Evolutionary conservation across 768 basidiomycete species (phyloP).

Genomic region (Boletus subparvulus): DNA sequence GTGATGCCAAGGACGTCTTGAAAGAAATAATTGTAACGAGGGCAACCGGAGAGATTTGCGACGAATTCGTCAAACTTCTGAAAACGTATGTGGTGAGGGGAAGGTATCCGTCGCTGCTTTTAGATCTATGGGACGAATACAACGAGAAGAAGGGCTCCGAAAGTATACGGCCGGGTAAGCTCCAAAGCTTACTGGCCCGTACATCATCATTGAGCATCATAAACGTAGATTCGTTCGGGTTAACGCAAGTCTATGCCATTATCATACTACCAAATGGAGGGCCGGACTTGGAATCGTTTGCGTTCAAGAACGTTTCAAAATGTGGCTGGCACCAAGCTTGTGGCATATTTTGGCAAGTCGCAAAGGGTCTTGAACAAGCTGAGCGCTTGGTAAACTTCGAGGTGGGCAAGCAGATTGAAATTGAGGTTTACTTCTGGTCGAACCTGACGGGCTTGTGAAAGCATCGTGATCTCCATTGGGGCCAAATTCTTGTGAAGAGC

Average conservation of each 20-base stretch:
- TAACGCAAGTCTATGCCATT: conserved; percentile 82
- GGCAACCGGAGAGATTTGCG: conserved; percentile 72
- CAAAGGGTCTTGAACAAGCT: conserved; percentile 71
- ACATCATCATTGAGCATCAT: conserved; percentile 6
- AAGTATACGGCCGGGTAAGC: conserved; percentile 79
- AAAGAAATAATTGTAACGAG: conserved; percentile 79
- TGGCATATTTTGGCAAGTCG: conserved; percentile 89
- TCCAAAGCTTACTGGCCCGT: neutral
- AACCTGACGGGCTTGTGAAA: conserved; percentile 32
- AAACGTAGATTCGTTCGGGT: conserved; percentile 64
- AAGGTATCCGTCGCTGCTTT: conserved; percentile 73
- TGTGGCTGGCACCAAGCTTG: conserved; percentile 84
- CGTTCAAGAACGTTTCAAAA: conserved; percentile 56
- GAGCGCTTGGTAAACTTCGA: conserved; percentile 85
- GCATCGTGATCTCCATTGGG: conserved; percentile 99
- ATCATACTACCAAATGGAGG: conserved; percentile 91
- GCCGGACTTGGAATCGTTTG: conserved; percentile 83
- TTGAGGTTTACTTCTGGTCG: neutral
- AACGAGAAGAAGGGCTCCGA: conserved; percentile 73
- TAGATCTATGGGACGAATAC: conserved; percentile 88
- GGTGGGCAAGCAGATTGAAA: conserved; percentile 44
- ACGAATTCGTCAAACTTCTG: conserved; percentile 76
- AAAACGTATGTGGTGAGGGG: conserved; percentile 88
- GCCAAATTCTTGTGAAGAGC: conserved; percentile 85
- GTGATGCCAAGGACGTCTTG: conserved; percentile 71